phyloP scores from a whole-genome alignment of 2,329 filamentous ascomycete genomes.

The Parafenestella ontariensis region DNA sequence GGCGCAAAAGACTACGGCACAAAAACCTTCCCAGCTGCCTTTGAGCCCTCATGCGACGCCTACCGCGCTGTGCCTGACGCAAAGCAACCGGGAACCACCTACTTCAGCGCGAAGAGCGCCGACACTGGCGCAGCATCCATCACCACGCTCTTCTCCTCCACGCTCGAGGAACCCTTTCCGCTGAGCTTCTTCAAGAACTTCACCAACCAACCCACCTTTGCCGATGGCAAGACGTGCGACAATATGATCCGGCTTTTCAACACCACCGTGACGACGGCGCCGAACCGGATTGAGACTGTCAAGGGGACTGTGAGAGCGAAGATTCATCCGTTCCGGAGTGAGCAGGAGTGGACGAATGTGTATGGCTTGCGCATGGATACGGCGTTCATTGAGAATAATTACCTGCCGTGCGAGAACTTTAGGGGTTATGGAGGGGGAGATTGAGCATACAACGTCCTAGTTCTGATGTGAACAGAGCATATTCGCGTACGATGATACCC shows the following conservation, averaged over 20 bases:
- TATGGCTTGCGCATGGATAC: conserved; percentile 48
- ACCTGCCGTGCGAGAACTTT: conserved; percentile 42
- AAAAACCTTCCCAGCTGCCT: conserved; percentile 51
- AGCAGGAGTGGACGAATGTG: conserved; percentile 39
- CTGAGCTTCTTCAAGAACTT: conserved; percentile 58
- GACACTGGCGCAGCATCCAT: conserved; percentile 26
- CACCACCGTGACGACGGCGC: conserved; percentile 50
- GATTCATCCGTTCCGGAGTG: conserved; percentile 37
- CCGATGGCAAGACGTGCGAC: conserved; percentile 52
- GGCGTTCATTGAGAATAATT: conserved; percentile 53
- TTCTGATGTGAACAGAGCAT: neutral
- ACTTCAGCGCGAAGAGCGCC: conserved; percentile 25
- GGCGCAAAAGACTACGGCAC: conserved; percentile 59
- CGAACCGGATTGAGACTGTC: conserved; percentile 42
- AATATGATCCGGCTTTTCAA: conserved; percentile 57
- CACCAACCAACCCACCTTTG: conserved; percentile 63
- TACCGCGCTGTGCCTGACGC: conserved; percentile 46
- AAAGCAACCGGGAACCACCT: conserved; percentile 28
- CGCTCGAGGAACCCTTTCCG: conserved; percentile 41
- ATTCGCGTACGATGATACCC: neutral
- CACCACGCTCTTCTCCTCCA: conserved; percentile 22
- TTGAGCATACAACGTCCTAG: neutral
- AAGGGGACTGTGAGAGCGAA: conserved; percentile 41
- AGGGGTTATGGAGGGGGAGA: conserved; percentile 28
- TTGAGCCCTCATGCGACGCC: conserved; percentile 60